A percentile compares a stretch with the other conserved stretches of the same genome.
Conservation (phyloP, 2,329 filamentous ascomycete species). For the Talaromyces sp. region DNA sequence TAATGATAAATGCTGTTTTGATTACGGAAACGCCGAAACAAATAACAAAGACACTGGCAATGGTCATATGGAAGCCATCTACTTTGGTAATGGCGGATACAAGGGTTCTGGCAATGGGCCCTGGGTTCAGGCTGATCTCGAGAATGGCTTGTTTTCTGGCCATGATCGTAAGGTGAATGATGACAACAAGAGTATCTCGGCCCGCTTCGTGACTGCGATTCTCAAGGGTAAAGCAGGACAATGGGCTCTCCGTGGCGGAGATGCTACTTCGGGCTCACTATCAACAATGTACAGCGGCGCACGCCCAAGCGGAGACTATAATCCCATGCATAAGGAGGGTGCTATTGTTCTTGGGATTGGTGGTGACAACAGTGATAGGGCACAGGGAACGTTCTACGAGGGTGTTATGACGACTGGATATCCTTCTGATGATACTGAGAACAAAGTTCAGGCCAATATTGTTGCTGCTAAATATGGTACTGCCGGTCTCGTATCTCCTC, state of each 20-base stretch:
- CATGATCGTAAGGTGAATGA: conserved; percentile 47
- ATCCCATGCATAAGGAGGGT: conserved; percentile 64
- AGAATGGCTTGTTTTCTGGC: conserved; percentile 66
- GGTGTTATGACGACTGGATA: conserved; percentile 64
- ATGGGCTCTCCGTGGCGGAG: conserved; percentile 61
- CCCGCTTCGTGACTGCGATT: conserved; percentile 57
- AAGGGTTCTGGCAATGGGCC: conserved; percentile 59
- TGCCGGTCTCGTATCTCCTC: conserved; percentile 4
- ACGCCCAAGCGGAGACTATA: conserved; percentile 57
- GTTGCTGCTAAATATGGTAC: conserved; percentile 56
- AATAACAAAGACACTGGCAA: conserved; percentile 9
- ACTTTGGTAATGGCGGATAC: conserved; percentile 17
- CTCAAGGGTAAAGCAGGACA: conserved; percentile 57
- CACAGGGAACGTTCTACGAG: conserved; percentile 65
- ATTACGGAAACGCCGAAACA: conserved; percentile 16
- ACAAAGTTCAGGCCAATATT: conserved; percentile 60
- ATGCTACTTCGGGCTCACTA: conserved; percentile 55
- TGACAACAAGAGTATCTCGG: conserved; percentile 53
- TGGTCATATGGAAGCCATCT: conserved; percentile 18
- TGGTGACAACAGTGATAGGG: conserved; percentile 62
- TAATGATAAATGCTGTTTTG: conserved; percentile 11
- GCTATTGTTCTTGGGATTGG: conserved; percentile 69
- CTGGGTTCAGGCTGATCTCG: conserved; percentile 69
- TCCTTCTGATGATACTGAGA: conserved; percentile 59
- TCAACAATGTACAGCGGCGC: conserved; percentile 60